A percentile compares a stretch with the other conserved stretches of the same genome.
Conservation (phyloP, 306 rosid genomes). For the Comarum palustre region DNA sequence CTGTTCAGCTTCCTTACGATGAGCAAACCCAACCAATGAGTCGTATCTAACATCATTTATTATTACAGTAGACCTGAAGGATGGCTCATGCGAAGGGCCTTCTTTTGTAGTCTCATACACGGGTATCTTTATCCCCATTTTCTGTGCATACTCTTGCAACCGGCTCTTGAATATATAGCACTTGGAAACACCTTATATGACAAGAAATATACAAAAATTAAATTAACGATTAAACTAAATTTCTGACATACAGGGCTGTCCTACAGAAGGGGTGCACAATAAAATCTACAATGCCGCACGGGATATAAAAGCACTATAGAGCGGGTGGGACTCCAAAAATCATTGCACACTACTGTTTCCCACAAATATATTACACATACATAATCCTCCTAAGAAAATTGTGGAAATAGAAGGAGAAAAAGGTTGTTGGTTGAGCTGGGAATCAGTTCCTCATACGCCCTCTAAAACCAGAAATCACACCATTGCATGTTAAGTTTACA, state of each 20-base stretch:
- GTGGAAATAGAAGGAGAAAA: not conserved
- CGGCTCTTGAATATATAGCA: constrained; percentile 92
- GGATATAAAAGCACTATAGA: not conserved
- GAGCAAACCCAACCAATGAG: constrained; percentile 72
- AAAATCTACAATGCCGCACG: not conserved
- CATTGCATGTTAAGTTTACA: not conserved
- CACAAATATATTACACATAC: not conserved
- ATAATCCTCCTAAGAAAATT: not conserved
- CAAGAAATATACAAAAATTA: constrained; percentile 3
- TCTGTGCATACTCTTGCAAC: constrained; percentile 91
- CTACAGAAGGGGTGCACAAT: not conserved
- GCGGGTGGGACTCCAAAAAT: not conserved
- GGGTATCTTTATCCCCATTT: constrained; percentile 70
- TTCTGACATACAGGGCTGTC: not conserved
- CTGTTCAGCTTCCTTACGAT: constrained; percentile 90
- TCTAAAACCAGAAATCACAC: not conserved
- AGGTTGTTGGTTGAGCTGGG: not conserved
- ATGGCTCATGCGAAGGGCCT: constrained; percentile 89
- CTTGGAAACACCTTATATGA: constrained; percentile 67
- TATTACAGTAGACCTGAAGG: constrained; percentile 66
- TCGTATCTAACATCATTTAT: constrained; percentile 57
- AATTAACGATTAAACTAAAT: not conserved
- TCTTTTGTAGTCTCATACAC: constrained; percentile 87
- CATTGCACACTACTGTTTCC: not conserved
- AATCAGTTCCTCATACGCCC: not conserved